Percentiles rank a stretch among this genome's conserved stretches.
These are phyloP conservation scores for Zymoseptoria pseudotritici DNA, from an alignment of 2,329 filamentous ascomycete genomes.

Conservation along the genomic window DNA sequence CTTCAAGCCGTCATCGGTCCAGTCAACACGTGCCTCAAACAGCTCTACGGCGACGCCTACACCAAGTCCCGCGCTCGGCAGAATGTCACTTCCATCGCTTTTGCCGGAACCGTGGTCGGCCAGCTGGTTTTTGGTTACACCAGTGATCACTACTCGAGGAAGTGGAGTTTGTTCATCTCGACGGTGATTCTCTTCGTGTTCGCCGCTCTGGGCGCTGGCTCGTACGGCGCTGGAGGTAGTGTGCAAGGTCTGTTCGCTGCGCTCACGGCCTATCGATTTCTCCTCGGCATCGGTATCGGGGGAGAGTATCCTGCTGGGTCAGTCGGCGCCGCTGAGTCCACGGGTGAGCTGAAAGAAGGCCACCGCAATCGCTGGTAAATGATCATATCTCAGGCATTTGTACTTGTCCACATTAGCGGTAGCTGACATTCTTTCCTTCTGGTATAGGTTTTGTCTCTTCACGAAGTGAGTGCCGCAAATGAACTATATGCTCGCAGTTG, in stretches of 20 bases:
- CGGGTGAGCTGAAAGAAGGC: conserved; percentile 70
- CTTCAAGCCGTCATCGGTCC: conserved; percentile 87
- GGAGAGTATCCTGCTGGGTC: conserved; percentile 75
- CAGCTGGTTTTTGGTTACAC: conserved; percentile 75
- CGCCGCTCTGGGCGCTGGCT: conserved; percentile 67
- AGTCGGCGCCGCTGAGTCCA: conserved; percentile 77
- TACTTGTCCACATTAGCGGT: too few relatives aligned
- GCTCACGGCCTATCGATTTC: conserved; percentile 76
- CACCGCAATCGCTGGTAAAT: conserved; percentile 74
- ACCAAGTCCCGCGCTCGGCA: conserved; percentile 58
- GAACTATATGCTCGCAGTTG: not conserved
- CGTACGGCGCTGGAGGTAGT: conserved; percentile 66
- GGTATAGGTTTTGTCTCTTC: not conserved
- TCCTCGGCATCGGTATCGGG: conserved; percentile 48
- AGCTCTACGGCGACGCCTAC: conserved; percentile 65
- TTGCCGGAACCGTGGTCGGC: conserved; percentile 77
- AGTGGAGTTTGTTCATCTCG: conserved; percentile 70
- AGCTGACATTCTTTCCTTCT: not conserved
- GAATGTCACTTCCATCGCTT: conserved; percentile 69
- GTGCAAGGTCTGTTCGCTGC: conserved; percentile 66
- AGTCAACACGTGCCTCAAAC: conserved; percentile 67
- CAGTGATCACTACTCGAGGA: conserved; percentile 77
- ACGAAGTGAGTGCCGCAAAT: not conserved
- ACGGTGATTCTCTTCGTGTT: conserved; percentile 81
- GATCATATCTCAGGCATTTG: not conserved